Base-by-base conservation (phyloP, 2,329 filamentous ascomycete genomes). In the Stagonosporopsis rhizophila region DNA sequence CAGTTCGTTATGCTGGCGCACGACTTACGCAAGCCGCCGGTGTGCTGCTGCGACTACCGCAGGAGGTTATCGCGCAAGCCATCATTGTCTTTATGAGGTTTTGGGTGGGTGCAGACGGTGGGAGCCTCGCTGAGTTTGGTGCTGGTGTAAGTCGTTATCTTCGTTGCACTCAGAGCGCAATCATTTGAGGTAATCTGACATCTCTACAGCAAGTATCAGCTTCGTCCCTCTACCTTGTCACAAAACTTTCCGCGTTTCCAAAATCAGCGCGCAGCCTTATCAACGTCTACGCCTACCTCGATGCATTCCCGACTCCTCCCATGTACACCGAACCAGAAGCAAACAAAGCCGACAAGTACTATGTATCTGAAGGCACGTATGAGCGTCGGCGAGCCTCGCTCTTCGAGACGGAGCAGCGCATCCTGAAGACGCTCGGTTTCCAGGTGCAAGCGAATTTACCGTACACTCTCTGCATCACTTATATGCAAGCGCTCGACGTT, bases 401-500 rank as follows among this genome's bases (percentile, higher is more conserved):
- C 5, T 83, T 96, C 40, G 79, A 83, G n/a, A 83, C 88, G 44
- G 95, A 99, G 76, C 85, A 89, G 3, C 85, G 87, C 37, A 86
- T 98, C 17, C 83, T 98, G 1, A 86, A 87, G 58, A 82, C 86
- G 0, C 81, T 97, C 0, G 87, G 88, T 14, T 98, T 96, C 75
- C 85, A 96, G 68, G 90, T 89, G 1, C 91, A 95, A 65, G 91
- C 96, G 11, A 87, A 91, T 1, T 83, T 97, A 0, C 95, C 95
- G 0, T 91, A 98, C 70, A 85, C 90, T 0, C 85, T 98, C 14
- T 91, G 91, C 56, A 85, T 98, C 55, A 97, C 93, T 6, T 99
- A 98, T 73, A 85, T 98, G 1, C 94, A 98, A 77, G 89, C 93
- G 0, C 85, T 99, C 17, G 91, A 92, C 56, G 88, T 90, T 44